Conservation (phyloP, 78 protist species). For the Goniomonas avonlea region DNA sequence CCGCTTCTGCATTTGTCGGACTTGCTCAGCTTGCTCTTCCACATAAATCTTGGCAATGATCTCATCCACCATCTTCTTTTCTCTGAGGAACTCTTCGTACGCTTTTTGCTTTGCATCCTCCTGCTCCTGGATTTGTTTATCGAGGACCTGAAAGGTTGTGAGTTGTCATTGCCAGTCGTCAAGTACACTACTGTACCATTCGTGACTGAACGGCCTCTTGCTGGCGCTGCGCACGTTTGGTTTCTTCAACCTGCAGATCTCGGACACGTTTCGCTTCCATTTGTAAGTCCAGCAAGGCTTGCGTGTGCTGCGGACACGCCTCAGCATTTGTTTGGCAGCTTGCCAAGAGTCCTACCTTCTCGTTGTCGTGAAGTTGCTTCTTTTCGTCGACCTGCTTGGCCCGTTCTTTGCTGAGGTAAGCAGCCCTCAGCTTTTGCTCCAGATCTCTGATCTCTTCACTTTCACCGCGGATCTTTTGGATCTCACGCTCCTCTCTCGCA, state of each 20-base stretch:
- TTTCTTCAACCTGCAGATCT: slow-evolving; percentile 1
- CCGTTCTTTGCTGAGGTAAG: slow-evolving; percentile 35
- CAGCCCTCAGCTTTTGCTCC: slow-evolving; percentile 28
- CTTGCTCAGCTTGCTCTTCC: slow-evolving; percentile 14
- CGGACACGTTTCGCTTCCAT: slow-evolving; percentile 23
- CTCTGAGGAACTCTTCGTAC: slow-evolving; percentile 30
- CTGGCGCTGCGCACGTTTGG: not conserved
- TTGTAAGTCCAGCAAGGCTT: not conserved
- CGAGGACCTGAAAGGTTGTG: slow-evolving; percentile 6
- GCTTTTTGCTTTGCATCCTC: not conserved
- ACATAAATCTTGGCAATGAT: not conserved
- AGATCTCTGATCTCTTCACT: slow-evolving; percentile 20
- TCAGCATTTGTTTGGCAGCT: not conserved
- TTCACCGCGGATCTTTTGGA: not conserved
- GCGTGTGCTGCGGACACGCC: not conserved
- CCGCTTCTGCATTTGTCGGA: slow-evolving; percentile 13
- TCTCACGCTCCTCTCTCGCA: not conserved
- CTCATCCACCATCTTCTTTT: slow-evolving; percentile 33
- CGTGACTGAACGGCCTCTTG: not conserved
- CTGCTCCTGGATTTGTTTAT: slow-evolving; percentile 20
- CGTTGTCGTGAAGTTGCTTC: not conserved
- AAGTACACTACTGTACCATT: too few species aligned
- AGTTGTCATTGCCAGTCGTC: too few species aligned
- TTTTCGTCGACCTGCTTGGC: slow-evolving; percentile 16
- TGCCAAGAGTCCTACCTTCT: not conserved